These are phyloP conservation scores for Helianthus annuus DNA, from an alignment of 129 eudicot species.

Conservation along the genomic window HanXRQr2.0-SUNRISE NC_035435.2:161660280-161660779, in stretches of 20 bases:
- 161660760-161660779: no score
- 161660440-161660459: slow-evolving; percentile 50
- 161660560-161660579: neutral
- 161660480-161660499: slow-evolving; percentile 62
- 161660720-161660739: no score
- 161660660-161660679: slow-evolving; percentile 1
- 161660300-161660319: slow-evolving; percentile 82
- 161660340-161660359: neutral
- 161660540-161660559: neutral
- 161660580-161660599: neutral
- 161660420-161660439: slow-evolving; percentile 30
- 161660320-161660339: slow-evolving; percentile 8
- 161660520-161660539: neutral
- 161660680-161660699: no score
- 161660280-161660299: slow-evolving; percentile 76
- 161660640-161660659: slow-evolving; percentile 56
- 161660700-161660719: no score
- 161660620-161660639: slow-evolving; percentile 31
- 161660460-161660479: slow-evolving; percentile 64
- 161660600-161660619: slow-evolving; percentile 86
- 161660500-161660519: slow-evolving; percentile 60
- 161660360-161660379: neutral
- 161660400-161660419: slow-evolving; percentile 68
- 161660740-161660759: no score
- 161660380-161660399: neutral